Percentiles rank a stretch among this genome's conserved stretches.
These are phyloP conservation scores for Trypanosomatidae sp. DNA, from an alignment of 208 protist species.

Conservation along the genomic window DNA sequence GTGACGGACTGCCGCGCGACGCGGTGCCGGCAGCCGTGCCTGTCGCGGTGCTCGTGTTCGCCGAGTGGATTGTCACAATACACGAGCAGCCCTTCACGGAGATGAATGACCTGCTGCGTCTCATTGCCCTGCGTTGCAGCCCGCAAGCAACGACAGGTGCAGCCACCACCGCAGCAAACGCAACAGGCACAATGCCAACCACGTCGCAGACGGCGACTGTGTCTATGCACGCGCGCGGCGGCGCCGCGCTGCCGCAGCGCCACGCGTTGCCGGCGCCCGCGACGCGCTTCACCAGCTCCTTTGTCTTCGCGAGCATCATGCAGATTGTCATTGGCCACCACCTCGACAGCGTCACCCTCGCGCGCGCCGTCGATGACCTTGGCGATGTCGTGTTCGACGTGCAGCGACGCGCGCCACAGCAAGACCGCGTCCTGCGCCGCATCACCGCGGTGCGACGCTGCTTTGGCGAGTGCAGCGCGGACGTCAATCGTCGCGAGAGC, in stretches of 20 bases:
- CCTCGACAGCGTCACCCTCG: slow-evolving; percentile 62
- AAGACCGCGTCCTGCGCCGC: slow-evolving; percentile 55
- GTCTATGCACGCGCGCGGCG: too few species aligned
- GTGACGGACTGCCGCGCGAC: slow-evolving; percentile 15
- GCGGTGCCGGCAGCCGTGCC: slow-evolving; percentile 32
- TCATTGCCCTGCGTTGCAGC: slow-evolving; percentile 60
- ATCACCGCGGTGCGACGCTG: slow-evolving; percentile 67
- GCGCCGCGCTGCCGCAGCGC: slow-evolving; percentile 8
- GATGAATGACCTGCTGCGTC: slow-evolving; percentile 67
- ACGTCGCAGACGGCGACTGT: too few species aligned
- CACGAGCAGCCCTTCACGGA: slow-evolving; percentile 80
- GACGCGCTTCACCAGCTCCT: slow-evolving; percentile 43
- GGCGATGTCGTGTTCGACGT: slow-evolving; percentile 61
- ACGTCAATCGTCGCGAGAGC: slow-evolving; percentile 51
- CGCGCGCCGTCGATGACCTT: slow-evolving; percentile 41
- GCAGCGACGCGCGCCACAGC: slow-evolving; percentile 14
- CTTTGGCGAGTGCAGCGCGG: slow-evolving; percentile 72
- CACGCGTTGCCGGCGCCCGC: slow-evolving; percentile 1
- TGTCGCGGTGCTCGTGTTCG: slow-evolving; percentile 60
- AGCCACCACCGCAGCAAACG: not conserved
- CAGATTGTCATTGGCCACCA: slow-evolving; percentile 73
- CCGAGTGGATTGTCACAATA: slow-evolving; percentile 76
- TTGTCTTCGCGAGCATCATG: slow-evolving; percentile 57
- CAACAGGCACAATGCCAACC: too few species aligned
- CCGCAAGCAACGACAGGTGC: slow-evolving; percentile 2